Evolutionary conservation across 2,329 filamentous ascomycete species (phyloP).

Genomic region (Stemphylium lycopersici): DNA sequence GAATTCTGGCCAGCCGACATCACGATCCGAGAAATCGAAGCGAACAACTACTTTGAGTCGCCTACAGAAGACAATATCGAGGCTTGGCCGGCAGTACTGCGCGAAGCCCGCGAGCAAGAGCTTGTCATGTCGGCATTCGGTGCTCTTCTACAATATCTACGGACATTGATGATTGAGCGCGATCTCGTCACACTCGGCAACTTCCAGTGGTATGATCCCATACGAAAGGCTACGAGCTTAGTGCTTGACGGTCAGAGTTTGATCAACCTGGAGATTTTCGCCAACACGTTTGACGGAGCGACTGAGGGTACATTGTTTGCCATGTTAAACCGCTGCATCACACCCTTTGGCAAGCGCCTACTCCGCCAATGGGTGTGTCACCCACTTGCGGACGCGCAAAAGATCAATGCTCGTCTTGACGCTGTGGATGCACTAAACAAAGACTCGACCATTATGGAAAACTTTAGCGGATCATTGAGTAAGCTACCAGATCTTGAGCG

Average conservation of each 20-base stretch:
- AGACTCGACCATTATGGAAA: slow-evolving; percentile 78
- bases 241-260: slow-evolving; percentile 94
- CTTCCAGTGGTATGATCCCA: slow-evolving; percentile 90
- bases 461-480: slow-evolving; percentile 84
- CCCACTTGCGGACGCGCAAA: slow-evolving; percentile 81
- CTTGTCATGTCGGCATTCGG: slow-evolving; percentile 89
- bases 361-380: slow-evolving; percentile 98
- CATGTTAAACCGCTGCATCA: slow-evolving; percentile 91
- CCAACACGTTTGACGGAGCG: slow-evolving; percentile 88
- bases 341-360: slow-evolving; percentile 94
- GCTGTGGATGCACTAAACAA: slow-evolving; percentile 92
- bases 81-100: slow-evolving; percentile 78
- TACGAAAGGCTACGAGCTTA: slow-evolving; percentile 85
- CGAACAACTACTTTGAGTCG: slow-evolving; percentile 76
- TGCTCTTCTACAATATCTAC: slow-evolving; percentile 84
- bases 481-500: slow-evolving; percentile 95
- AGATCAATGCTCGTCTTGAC: slow-evolving; percentile 92
- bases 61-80: slow-evolving; percentile 64
- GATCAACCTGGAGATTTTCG: slow-evolving; percentile 96
- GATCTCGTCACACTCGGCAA: slow-evolving; percentile 88
- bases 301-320: slow-evolving; percentile 85
- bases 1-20: slow-evolving; percentile 92
- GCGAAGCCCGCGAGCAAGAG: slow-evolving; percentile 76
- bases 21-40: slow-evolving; percentile 80
- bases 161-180: slow-evolving; percentile 81